Conservation (phyloP, 176 grass and related monocot genomes). For the Olyra latifolia region DNA sequence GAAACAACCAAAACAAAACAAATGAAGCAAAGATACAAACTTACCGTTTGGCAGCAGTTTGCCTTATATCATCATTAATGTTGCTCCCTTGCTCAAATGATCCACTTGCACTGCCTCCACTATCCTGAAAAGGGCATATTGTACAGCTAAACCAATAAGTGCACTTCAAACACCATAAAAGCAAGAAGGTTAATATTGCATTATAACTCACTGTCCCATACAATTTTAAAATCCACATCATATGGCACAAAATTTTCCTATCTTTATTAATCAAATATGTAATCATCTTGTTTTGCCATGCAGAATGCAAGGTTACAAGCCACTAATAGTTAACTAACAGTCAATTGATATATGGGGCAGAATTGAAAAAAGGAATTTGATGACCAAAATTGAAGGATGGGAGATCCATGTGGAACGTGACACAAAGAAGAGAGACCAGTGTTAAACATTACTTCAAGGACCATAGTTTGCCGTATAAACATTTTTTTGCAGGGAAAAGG, state of each 20-base stretch:
- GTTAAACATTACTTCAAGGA: not conserved
- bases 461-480: not conserved
- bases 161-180: not conserved
- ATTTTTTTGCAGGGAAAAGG: not conserved
- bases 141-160: not conserved
- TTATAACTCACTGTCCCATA: not conserved
- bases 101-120: constrained; percentile 73
- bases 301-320: constrained; percentile 10
- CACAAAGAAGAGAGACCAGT: not conserved
- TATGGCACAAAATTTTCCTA: not conserved
- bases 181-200: constrained; percentile 22
- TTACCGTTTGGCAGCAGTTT: constrained; percentile 69
- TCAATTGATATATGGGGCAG: not conserved
- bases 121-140: constrained; percentile 55
- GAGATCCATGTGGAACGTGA: not conserved
- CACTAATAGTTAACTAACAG: not conserved
- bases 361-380: not conserved
- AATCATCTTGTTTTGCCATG: constrained; percentile 1
- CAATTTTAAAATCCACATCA: not conserved
- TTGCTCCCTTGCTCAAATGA: constrained; percentile 89
- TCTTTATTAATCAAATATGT: not conserved
- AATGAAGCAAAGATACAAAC: constrained; percentile 13
- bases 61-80: constrained; percentile 79
- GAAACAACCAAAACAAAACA: constrained; percentile 36
- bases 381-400: not conserved